Base-by-base conservation (phyloP, 768 basidiomycete genomes). In the Naganishia friedmannii region DNA sequence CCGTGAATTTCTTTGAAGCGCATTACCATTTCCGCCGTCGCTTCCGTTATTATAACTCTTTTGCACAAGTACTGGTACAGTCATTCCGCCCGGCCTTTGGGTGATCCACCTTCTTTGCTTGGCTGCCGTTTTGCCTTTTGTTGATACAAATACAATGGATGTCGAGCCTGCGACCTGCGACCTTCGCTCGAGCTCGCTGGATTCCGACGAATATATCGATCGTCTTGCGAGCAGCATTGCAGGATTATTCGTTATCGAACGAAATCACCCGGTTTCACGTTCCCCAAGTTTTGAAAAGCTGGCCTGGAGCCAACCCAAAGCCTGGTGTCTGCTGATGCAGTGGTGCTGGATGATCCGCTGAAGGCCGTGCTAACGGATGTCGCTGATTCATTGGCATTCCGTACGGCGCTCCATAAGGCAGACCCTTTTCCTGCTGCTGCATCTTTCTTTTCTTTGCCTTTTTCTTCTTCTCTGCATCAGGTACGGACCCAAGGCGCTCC, bases 291-390 rank as follows among this genome's bases (percentile, higher is more conserved):
- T 54, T 58, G 58, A 45, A 57, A 1, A 72, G n/a, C 34, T 71
- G 68, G 21, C 74, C 73, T 21, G 77, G 75, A 6, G 75, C 77
- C 45, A 80, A 63, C 12, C 79, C 79, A 56, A 80, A 80, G 15
- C 77, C 79, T 12, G 79, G 77, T n/a, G 79, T 74, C 26, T 79
- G 67, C 53, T 80, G 79, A 74, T 80, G 79, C 58, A 75, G 48
- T 32, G 79, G 79, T 12, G 78, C 77, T 15, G 76, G 77, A 19
- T 68, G 58, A 32, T 65, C 53, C 1, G 51, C 32, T 12, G 57
- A 58, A 9, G 73, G 75, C 23, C 70, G 34, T 31, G 70, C 65
- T 19, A 73, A 72, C 2, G 72, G 74, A 58, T 71, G 73, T 75
- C 74, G 73, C 29, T 31, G 7, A 19, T 53, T 67, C 68, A 23